A percentile compares a stretch with the other conserved stretches of the same genome.
These are phyloP conservation scores for Tephrocybe sp. DNA, from an alignment of 768 basidiomycete genomes.

Conservation along the genomic window DNA sequence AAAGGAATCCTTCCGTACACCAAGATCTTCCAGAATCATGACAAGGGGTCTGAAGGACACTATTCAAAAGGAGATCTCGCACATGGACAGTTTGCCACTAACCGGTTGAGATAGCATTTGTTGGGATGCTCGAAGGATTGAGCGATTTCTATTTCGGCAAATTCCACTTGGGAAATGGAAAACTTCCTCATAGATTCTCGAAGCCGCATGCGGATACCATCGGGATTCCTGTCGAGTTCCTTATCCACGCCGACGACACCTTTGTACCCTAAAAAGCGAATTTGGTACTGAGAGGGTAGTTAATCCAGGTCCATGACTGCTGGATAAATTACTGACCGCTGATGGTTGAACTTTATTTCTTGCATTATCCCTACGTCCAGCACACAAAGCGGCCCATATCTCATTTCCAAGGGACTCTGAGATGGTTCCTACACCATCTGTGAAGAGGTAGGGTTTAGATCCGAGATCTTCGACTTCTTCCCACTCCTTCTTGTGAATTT, in stretches of 20 bases:
- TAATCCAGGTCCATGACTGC: conserved; percentile 5
- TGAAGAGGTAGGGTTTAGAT: conserved; percentile 46
- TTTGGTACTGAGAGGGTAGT: conserved; percentile 57
- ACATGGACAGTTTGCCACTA: too few relatives aligned
- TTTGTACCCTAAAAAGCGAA: conserved; percentile 82
- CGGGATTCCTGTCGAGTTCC: conserved; percentile 39
- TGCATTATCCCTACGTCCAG: conserved; percentile 35
- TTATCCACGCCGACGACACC: conserved; percentile 75
- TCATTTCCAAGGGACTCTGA: conserved; percentile 53
- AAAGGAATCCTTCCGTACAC: conserved; percentile 59
- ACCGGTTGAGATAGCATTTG: conserved; percentile 74
- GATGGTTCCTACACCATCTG: conserved; percentile 84
- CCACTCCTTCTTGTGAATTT: conserved; percentile 58
- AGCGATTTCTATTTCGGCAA: conserved; percentile 75
- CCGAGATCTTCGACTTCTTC: conserved; percentile 60
- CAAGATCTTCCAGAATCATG: conserved; percentile 78
- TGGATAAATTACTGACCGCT: conserved; percentile 47
- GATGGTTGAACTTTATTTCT: conserved; percentile 47
- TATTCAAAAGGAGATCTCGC: neutral
- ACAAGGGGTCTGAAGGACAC: conserved; percentile 55
- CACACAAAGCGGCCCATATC: conserved; percentile 61
- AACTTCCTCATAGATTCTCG: conserved; percentile 81
- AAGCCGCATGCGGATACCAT: conserved; percentile 66
- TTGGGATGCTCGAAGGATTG: conserved; percentile 61
- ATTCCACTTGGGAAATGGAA: conserved; percentile 41